Conservation (phyloP, 2,329 filamentous ascomycete genomes). For the Xylaria sp. region DNA sequence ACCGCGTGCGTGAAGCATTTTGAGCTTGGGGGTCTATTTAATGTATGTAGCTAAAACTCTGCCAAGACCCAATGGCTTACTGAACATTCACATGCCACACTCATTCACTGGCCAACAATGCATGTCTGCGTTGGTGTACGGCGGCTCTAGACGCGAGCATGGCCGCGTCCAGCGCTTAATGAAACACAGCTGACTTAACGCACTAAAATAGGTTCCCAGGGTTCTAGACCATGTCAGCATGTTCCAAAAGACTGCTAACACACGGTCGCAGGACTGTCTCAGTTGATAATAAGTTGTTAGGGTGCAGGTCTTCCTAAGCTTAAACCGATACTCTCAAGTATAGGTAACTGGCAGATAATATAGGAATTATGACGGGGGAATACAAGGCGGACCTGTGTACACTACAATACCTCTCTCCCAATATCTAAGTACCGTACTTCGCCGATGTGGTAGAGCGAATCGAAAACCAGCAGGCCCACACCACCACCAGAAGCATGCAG, state of each 20-base stretch:
- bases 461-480: neutral
- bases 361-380: too few relatives aligned
- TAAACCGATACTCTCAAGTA: too few relatives aligned
- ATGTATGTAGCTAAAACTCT: too few relatives aligned
- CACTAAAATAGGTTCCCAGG: neutral
- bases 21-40: too few relatives aligned
- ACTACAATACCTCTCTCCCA: neutral
- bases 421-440: too few relatives aligned
- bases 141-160: neutral
- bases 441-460: neutral
- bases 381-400: too few relatives aligned
- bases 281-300: neutral
- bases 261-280: neutral
- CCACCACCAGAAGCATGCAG: neutral
- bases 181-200: constrained; percentile 15
- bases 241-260: neutral
- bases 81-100: neutral
- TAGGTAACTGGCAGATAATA: too few relatives aligned
- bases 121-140: neutral
- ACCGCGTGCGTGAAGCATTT: too few relatives aligned
- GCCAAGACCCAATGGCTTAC: too few relatives aligned
- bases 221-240: neutral
- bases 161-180: constrained; percentile 4
- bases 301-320: too few relatives aligned
- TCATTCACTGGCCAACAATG: neutral